These are phyloP conservation scores for Phytophthora constricta DNA, from an alignment of 352 stramenopile species.

Conservation along the genomic window DNA sequence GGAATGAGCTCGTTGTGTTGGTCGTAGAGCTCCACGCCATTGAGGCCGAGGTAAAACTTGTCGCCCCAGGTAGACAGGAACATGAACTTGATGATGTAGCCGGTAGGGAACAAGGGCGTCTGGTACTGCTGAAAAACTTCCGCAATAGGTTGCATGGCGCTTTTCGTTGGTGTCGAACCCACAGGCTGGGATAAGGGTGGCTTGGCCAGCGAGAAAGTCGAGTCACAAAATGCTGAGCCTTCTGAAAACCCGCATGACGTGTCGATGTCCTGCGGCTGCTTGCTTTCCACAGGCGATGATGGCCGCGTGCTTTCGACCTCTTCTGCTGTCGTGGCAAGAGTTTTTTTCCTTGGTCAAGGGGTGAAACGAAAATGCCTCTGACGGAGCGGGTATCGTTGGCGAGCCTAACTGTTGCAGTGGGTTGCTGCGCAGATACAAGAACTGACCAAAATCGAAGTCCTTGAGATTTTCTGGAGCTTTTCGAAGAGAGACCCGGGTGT, in stretches of 20 bases:
- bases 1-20: constrained; percentile 51
- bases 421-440: constrained; percentile 57
- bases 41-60: constrained; percentile 80
- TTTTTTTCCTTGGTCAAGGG: constrained; percentile 13
- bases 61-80: constrained; percentile 82
- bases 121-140: constrained; percentile 90
- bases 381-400: not conserved
- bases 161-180: constrained; percentile 13
- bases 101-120: constrained; percentile 79
- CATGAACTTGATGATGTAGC: constrained; percentile 90
- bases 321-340: constrained; percentile 7
- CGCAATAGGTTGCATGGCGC: constrained; percentile 54
- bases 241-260: constrained; percentile 11
- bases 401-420: constrained; percentile 10
- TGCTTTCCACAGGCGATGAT: constrained; percentile 13
- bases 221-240: constrained; percentile 11
- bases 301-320: constrained; percentile 21
- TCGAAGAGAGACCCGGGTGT: constrained; percentile 66
- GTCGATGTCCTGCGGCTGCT: not conserved
- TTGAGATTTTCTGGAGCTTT: constrained; percentile 82
- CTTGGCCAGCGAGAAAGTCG: constrained; percentile 14
- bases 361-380: constrained; percentile 18
- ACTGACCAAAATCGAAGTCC: constrained; percentile 88
- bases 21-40: constrained; percentile 82
- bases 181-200: constrained; percentile 7